Conservation (phyloP, 2,329 filamentous ascomycete species). For the Neonectria punicea region DNA sequence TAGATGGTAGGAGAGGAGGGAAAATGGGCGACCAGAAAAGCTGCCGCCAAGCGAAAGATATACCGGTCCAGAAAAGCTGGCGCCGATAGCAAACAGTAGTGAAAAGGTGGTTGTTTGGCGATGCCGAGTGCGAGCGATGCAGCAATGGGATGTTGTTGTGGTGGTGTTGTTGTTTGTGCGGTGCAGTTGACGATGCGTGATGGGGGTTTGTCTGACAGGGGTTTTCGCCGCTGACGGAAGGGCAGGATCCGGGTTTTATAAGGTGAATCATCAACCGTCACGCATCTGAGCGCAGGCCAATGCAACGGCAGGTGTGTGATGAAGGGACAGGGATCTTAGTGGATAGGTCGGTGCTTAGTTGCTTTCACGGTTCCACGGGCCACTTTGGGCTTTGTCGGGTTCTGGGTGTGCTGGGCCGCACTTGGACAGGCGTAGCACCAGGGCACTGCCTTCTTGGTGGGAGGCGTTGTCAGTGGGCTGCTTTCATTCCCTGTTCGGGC, state of each 20-base stretch:
- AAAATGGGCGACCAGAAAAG: neutral
- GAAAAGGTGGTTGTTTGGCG: neutral
- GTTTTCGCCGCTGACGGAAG: slow-evolving; percentile 3
- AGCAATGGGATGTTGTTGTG: neutral
- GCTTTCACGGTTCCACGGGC: neutral
- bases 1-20: neutral
- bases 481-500: neutral
- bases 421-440: neutral
- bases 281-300: neutral
- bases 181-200: neutral
- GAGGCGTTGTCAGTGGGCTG: no score
- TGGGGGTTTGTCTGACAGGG: slow-evolving; percentile 3
- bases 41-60: neutral
- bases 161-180: neutral
- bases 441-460: neutral
- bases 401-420: neutral
- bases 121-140: neutral
- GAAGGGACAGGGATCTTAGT: neutral
- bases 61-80: neutral
- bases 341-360: neutral
- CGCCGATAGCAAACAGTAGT: neutral
- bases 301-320: neutral
- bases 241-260: slow-evolving; percentile 3
- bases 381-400: neutral
- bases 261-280: neutral